phyloP scores from a whole-genome alignment of 805 yeast genomes.

The Blastobotrys terrestris region DNA sequence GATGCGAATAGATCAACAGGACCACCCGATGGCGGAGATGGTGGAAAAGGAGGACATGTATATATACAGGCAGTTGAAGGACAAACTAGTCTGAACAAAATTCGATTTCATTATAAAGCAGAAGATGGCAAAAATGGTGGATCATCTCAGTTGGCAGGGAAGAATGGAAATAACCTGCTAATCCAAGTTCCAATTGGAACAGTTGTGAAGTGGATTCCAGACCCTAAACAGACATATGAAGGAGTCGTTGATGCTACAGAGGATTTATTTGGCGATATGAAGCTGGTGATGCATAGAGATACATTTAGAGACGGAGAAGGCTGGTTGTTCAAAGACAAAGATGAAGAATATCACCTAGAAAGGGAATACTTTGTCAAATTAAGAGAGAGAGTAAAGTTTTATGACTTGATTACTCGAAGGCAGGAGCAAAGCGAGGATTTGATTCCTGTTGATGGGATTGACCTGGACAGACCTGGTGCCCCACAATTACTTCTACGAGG shows the following conservation, averaged over 20 bases:
- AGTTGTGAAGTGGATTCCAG: slow-evolving; percentile 75
- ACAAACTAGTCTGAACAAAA: slow-evolving; percentile 60
- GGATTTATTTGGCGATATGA: slow-evolving; percentile 17
- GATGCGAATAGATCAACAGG: slow-evolving; percentile 83
- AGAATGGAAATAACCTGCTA: slow-evolving; percentile 68
- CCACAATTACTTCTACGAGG: slow-evolving; percentile 74
- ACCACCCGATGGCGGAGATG: slow-evolving; percentile 99
- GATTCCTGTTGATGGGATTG: slow-evolving; percentile 80
- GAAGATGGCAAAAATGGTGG: slow-evolving; percentile 67
- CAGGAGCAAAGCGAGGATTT: slow-evolving; percentile 59
- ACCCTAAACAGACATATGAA: slow-evolving; percentile 38
- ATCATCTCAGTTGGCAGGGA: slow-evolving; percentile 78
- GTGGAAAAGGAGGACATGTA: slow-evolving; percentile 87
- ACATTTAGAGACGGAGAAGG: slow-evolving; percentile 69
- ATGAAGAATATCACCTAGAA: slow-evolving; percentile 59
- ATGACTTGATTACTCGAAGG: slow-evolving; percentile 51
- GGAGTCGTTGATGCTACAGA: slow-evolving; percentile 23
- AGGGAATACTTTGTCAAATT: slow-evolving; percentile 63
- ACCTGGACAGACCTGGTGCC: slow-evolving; percentile 50
- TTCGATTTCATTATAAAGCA: slow-evolving; percentile 65
- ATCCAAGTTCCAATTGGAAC: slow-evolving; percentile 93
- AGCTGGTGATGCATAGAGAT: slow-evolving; percentile 44
- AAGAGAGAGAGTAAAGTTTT: slow-evolving; percentile 55
- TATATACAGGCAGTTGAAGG: slow-evolving; percentile 77
- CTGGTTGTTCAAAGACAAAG: slow-evolving; percentile 81